These are phyloP conservation scores for Leccinum ambiguum DNA, from an alignment of 1,284 basidiomycete species.

Conservation along the genomic window DNA sequence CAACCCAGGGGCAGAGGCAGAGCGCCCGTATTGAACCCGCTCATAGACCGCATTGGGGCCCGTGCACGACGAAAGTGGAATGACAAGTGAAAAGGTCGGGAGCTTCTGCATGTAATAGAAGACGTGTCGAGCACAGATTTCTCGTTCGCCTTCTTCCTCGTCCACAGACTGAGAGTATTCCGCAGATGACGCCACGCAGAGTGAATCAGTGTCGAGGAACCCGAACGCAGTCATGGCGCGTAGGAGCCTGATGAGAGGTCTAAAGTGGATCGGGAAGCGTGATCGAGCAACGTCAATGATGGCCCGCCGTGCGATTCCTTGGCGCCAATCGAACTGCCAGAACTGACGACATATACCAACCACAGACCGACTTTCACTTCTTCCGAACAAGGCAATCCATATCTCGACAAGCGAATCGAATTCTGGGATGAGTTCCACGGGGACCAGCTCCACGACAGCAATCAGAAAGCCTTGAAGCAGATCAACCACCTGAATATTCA, in stretches of 20 bases:
- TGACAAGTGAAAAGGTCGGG: slow-evolving; percentile 73
- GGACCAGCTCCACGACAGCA: slow-evolving; percentile 68
- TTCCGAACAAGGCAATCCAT: slow-evolving; percentile 80
- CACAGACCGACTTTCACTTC: slow-evolving; percentile 70
- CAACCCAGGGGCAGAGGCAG: slow-evolving; percentile 48
- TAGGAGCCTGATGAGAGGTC: slow-evolving; percentile 70
- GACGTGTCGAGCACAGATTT: slow-evolving; percentile 61
- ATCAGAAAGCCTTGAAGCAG: slow-evolving; percentile 59
- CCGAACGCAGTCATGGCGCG: slow-evolving; percentile 73
- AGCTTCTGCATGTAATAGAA: slow-evolving; percentile 74
- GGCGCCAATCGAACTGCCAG: slow-evolving; percentile 70
- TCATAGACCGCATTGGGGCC: slow-evolving; percentile 71
- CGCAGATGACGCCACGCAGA: slow-evolving; percentile 52
- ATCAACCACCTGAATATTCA: slow-evolving; percentile 9
- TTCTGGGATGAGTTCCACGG: slow-evolving; percentile 71
- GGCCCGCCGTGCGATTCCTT: slow-evolving; percentile 62
- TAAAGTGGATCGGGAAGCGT: slow-evolving; percentile 79
- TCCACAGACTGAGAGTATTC: slow-evolving; percentile 40
- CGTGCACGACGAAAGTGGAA: slow-evolving; percentile 58
- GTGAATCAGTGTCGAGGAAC: slow-evolving; percentile 65
- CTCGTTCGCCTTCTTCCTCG: slow-evolving; percentile 27
- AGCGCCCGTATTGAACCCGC: slow-evolving; percentile 56
- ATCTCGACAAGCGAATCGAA: slow-evolving; percentile 72
- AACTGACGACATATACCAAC: slow-evolving; percentile 74
- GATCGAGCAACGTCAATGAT: slow-evolving; percentile 79